These are phyloP conservation scores for Austropuccinia psidii DNA, from an alignment of 1,284 basidiomycete genomes.

Conservation along the genomic window DNA sequence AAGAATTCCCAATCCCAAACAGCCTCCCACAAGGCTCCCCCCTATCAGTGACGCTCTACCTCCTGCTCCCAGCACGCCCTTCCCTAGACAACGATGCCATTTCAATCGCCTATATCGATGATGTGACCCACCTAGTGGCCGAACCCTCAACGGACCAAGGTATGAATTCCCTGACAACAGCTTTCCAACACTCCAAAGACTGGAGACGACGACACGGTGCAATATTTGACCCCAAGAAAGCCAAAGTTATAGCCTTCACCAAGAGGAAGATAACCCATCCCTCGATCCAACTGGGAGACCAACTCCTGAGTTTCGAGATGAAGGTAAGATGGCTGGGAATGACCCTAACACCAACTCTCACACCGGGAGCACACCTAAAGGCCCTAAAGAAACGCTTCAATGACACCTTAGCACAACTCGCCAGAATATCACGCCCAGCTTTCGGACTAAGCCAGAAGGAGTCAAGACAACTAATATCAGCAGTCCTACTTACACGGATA, in stretches of 20 bases:
- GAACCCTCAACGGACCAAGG: too few species aligned
- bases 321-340: not conserved
- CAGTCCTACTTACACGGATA: not conserved
- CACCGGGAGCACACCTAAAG: not conserved
- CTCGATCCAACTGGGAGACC: not conserved
- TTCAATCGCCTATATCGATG: slow-evolving; percentile 5
- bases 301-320: not conserved
- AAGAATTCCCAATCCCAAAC: not conserved
- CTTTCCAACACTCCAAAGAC: too few species aligned
- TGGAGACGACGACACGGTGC: slow-evolving; percentile 1
- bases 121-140: slow-evolving; percentile 1
- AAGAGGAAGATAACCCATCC: not conserved
- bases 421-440: not conserved
- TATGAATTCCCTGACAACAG: too few species aligned
- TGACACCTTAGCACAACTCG: not conserved
- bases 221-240: slow-evolving; percentile 18
- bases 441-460: not conserved
- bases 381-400: not conserved
- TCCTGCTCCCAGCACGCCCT: not conserved
- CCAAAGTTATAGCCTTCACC: not conserved
- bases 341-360: not conserved
- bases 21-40: slow-evolving; percentile 19
- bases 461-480: not conserved
- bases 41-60: slow-evolving; percentile 5
- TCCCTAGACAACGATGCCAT: not conserved